Conservation (phyloP, 2,329 filamentous ascomycete species). For the Fragosphaeria purpurea region DNA sequence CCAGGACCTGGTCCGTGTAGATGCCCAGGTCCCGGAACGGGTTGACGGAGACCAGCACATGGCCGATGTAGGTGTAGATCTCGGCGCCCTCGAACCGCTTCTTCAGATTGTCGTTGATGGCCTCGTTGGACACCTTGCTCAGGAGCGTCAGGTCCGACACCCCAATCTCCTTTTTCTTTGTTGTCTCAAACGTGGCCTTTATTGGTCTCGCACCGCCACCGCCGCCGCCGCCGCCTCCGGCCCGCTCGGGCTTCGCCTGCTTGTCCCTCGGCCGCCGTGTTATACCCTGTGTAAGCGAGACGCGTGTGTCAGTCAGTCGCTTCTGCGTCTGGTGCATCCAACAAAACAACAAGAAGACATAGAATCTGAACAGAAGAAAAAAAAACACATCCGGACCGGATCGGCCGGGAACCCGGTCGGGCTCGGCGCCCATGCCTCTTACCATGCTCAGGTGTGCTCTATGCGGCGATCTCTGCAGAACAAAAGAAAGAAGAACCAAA, state of each 20-base stretch:
- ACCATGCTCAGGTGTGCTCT: no score
- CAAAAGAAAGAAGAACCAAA: no score
- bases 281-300: slow-evolving; percentile 30
- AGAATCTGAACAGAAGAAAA: neutral
- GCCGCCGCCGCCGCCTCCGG: slow-evolving; percentile 30
- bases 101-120: slow-evolving; percentile 98
- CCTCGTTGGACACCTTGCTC: slow-evolving; percentile 97
- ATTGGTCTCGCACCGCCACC: slow-evolving; percentile 58
- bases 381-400: neutral
- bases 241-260: slow-evolving; percentile 30
- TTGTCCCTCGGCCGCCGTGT: slow-evolving; percentile 40
- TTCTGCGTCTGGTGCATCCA: neutral
- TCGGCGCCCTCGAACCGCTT: slow-evolving; percentile 95
- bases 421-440: no score
- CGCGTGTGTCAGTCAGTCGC: neutral
- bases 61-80: slow-evolving; percentile 99
- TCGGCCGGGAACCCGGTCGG: no score
- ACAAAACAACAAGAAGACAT: neutral
- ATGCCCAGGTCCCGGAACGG: slow-evolving; percentile 96
- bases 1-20: slow-evolving; percentile 88
- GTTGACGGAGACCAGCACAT: slow-evolving; percentile 98
- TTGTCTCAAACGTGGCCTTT: slow-evolving; percentile 91
- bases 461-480: no score
- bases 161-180: slow-evolving; percentile 98
- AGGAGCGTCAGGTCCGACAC: slow-evolving; percentile 95